Percentiles rank a stretch among this genome's conserved stretches.
Evolutionary conservation across 2,329 filamentous ascomycete genomes (phyloP).

Genomic region (Cladosporium oxysporum): DNA sequence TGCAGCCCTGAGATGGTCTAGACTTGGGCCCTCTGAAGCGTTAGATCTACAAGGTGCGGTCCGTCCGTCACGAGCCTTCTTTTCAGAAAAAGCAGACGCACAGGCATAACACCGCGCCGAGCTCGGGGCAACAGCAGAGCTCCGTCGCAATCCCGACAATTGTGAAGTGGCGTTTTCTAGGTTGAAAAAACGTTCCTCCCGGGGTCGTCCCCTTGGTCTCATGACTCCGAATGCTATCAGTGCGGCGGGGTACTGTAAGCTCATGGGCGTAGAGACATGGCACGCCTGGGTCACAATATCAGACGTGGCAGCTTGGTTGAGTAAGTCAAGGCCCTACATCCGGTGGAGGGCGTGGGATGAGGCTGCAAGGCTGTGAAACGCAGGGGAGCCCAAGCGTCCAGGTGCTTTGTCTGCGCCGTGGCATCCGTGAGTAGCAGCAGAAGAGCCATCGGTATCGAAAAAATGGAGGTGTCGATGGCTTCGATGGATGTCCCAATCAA

Average conservation of each 20-base stretch:
- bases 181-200: not conserved
- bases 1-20: conserved; percentile 10
- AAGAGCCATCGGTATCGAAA: not conserved
- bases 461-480: not conserved
- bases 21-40: not conserved
- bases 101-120: not conserved
- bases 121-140: not conserved
- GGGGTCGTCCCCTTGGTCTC: not conserved
- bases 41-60: not conserved
- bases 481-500: not conserved
- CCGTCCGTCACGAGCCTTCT: conserved; percentile 11
- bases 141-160: not conserved
- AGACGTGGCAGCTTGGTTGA: not conserved
- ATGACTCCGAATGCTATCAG: not conserved
- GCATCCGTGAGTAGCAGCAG: not conserved
- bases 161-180: conserved; percentile 8
- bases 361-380: conserved; percentile 11
- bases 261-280: not conserved
- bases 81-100: not conserved
- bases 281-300: not conserved
- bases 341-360: conserved; percentile 1
- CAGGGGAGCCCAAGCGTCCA: not conserved
- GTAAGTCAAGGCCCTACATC: not conserved
- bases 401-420: not conserved
- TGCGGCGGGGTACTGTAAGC: not conserved